Evolutionary conservation across 495 filamentous ascomycete species (phyloP), one percentile per base, ranked within the genome.

Genomic region (Penicillium cinerascens): DNA sequence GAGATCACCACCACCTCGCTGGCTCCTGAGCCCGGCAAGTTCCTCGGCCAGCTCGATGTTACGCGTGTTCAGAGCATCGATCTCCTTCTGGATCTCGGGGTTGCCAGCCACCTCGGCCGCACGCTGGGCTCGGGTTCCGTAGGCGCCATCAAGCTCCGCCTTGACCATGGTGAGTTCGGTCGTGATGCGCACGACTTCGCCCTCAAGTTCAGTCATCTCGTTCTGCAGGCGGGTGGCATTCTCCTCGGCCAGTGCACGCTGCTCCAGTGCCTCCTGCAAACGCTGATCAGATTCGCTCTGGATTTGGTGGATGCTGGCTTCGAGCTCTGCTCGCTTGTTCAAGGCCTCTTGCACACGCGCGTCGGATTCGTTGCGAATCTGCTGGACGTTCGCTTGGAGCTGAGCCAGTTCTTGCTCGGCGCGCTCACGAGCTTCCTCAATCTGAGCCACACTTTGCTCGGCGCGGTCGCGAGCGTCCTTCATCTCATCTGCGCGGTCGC

Each of bases 121-220:
- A 20, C 90, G 83, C 66, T 93, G 77, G 36, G 85, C 81, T 48
- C 88, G 76, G 9, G 82, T 82, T 23, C 90, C 93, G 63, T 96
- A 95, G 17, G 93, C 92, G 47, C 89, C 89, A 62, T 98, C 93
- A 29, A 97, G 86, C 73, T 98, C 93, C 5, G 93, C 93, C 67
- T 88, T 89, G 49, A 88, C 88, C 70, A 98, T 83, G 42, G 92
- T 92, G 51, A 95, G 75, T 63, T 97, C 93, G 35, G 92, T 97
- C 50, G 91, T 90, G 42, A 95, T 76, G 49, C 89, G 84, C 42
- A 91, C 87, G 51, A 96, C 78, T 68, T 93, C 89, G 56, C 82
- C 79, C 63, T 95, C 91, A 45, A 95, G 76, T 25, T 81, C 75
- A 11, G 86, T 79, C 65, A 93, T 76, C 60, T 95, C 90, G 10